A percentile compares a stretch with the other conserved stretches of the same genome.
Conservation (phyloP, 2,329 filamentous ascomycete species). For the Fonsecaea monophora region DNA sequence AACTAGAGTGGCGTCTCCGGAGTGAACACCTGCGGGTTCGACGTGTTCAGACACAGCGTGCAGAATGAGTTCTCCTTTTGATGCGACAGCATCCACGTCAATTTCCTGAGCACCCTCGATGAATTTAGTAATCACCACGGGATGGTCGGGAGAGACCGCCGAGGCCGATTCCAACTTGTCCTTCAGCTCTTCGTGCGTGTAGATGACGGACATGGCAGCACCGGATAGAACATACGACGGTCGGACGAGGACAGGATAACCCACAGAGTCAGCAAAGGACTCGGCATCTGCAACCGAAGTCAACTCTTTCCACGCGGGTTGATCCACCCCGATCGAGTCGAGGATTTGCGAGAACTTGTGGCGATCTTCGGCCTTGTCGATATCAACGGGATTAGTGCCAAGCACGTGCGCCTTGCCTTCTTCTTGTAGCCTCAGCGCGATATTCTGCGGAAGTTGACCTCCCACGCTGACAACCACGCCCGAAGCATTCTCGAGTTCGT, state of each 20-base stretch:
- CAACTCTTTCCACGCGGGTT: slow-evolving; percentile 97
- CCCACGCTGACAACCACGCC: slow-evolving; percentile 96
- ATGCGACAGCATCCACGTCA: slow-evolving; percentile 91
- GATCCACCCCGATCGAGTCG: slow-evolving; percentile 94
- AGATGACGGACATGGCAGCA: slow-evolving; percentile 98
- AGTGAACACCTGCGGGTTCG: slow-evolving; percentile 97
- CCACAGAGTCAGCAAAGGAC: slow-evolving; percentile 80
- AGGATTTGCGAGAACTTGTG: slow-evolving; percentile 98
- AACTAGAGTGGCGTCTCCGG: slow-evolving; percentile 92
- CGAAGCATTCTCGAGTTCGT: slow-evolving; percentile 83
- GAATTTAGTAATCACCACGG: slow-evolving; percentile 97
- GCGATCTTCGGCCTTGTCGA: slow-evolving; percentile 96
- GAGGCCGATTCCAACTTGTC: slow-evolving; percentile 92
- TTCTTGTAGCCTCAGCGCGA: slow-evolving; percentile 91
- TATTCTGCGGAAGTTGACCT: slow-evolving; percentile 96
- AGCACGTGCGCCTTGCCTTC: slow-evolving; percentile 87
- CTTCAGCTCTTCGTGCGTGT: slow-evolving; percentile 84
- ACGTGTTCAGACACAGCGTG: slow-evolving; percentile 96
- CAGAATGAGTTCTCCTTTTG: slow-evolving; percentile 81
- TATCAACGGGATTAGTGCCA: slow-evolving; percentile 90
- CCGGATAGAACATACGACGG: slow-evolving; percentile 96
- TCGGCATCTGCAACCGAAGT: slow-evolving; percentile 89
- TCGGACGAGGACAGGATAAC: slow-evolving; percentile 93
- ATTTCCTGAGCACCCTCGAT: slow-evolving; percentile 97
- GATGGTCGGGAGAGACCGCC: slow-evolving; percentile 92